Evolutionary conservation across 108 stramenopile species (phyloP).

Genomic region (Nitzschia putrida): DNA sequence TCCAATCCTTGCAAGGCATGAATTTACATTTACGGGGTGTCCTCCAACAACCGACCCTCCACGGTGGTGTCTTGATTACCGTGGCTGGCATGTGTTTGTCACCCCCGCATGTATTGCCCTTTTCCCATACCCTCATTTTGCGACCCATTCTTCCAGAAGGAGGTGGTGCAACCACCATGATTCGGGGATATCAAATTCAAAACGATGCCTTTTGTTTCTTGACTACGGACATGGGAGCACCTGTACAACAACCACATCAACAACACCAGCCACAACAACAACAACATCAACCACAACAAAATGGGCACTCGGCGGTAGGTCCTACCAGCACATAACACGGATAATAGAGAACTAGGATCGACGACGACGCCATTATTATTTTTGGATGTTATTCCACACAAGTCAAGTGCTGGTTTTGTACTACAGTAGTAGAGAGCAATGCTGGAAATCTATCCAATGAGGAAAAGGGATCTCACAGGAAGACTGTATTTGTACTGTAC

Average conservation of each 20-base stretch:
- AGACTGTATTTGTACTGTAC: no score
- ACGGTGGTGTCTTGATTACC: slow-evolving; percentile 34
- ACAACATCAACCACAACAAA: neutral
- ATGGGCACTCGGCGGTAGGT: no score
- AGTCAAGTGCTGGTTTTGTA: no score
- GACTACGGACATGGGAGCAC: slow-evolving; percentile 10
- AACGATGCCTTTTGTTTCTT: slow-evolving; percentile 73
- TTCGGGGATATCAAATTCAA: slow-evolving; percentile 66
- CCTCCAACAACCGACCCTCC: slow-evolving; percentile 57
- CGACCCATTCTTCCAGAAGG: slow-evolving; percentile 7
- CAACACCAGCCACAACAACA: neutral
- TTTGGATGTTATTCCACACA: no score
- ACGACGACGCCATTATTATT: no score
- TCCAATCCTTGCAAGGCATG: slow-evolving; percentile 55
- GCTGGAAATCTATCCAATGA: no score
- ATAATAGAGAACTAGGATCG: no score
- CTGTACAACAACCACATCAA: slow-evolving; percentile 6
- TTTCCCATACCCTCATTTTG: slow-evolving; percentile 69
- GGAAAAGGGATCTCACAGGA: no score
- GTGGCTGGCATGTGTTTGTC: slow-evolving; percentile 58
- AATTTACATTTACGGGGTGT: slow-evolving; percentile 61
- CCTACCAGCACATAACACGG: no score
- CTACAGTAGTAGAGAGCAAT: no score
- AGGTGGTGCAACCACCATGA: slow-evolving; percentile 21
- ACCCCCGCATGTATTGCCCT: slow-evolving; percentile 41